Evolutionary conservation across 768 basidiomycete genomes (phyloP).

Genomic region (Leccinum subtestaceum): DNA sequence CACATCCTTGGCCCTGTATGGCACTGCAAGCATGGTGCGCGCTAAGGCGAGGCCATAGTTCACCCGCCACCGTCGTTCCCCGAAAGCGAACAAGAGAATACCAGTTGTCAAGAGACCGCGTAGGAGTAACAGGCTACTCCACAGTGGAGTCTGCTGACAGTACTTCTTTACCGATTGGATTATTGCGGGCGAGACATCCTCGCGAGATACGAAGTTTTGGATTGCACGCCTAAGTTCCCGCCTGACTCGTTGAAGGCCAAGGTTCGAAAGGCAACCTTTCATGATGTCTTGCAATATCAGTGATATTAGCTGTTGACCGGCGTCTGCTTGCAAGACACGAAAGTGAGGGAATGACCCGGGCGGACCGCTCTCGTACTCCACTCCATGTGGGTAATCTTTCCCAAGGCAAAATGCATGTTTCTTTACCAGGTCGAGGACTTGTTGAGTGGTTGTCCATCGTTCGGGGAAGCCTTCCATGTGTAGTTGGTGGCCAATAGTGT

Average conservation of each 20-base stretch:
- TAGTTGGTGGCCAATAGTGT: slow-evolving; percentile 32
- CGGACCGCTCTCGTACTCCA: slow-evolving; percentile 13
- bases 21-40: slow-evolving; percentile 37
- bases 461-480: slow-evolving; percentile 31
- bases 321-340: slow-evolving; percentile 19
- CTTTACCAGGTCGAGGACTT: slow-evolving; percentile 28
- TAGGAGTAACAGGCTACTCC: slow-evolving; percentile 28
- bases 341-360: slow-evolving; percentile 23
- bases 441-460: slow-evolving; percentile 35
- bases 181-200: background rate
- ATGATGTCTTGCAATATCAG: slow-evolving; percentile 18
- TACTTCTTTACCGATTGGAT: slow-evolving; percentile 9
- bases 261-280: slow-evolving; percentile 11
- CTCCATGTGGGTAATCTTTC: too few species aligned
- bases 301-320: slow-evolving; percentile 11
- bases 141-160: slow-evolving; percentile 4
- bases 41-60: slow-evolving; percentile 34
- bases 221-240: slow-evolving; percentile 4
- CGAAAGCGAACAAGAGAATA: slow-evolving; percentile 30
- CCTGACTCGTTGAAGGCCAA: slow-evolving; percentile 14
- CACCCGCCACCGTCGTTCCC: slow-evolving; percentile 38
- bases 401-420: background rate
- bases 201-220: slow-evolving; percentile 22
- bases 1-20: slow-evolving; percentile 39
- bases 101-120: slow-evolving; percentile 36